These are phyloP conservation scores for Hyaloscypha bicolor DNA, from an alignment of 495 filamentous ascomycete genomes.

Conservation along the genomic window DNA sequence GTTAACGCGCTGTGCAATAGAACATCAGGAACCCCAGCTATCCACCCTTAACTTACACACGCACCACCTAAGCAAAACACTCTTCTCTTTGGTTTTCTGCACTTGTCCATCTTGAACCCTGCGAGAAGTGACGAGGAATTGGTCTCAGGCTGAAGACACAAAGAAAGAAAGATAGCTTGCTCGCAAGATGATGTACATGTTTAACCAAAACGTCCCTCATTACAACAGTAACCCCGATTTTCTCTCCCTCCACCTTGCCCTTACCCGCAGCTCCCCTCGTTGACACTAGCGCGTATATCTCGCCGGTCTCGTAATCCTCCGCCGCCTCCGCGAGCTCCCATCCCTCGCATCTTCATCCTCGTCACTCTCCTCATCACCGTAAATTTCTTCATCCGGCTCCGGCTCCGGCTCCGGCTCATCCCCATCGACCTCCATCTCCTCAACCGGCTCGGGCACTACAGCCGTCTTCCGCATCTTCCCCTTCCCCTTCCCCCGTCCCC, in stretches of 20 bases:
- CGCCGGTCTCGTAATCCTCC: slow-evolving; percentile 15
- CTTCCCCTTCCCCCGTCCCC: slow-evolving; percentile 95
- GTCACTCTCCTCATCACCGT: slow-evolving; percentile 5
- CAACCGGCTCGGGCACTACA: neutral
- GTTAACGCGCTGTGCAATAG: too few relatives aligned
- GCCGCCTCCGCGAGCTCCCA: slow-evolving; percentile 4
- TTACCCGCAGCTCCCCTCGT: neutral
- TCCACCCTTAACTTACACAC: too few relatives aligned
- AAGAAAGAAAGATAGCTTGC: too few relatives aligned
- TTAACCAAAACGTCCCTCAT: too few relatives aligned
- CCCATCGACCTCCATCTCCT: neutral
- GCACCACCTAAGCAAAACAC: too few relatives aligned
- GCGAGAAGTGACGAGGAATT: too few relatives aligned
- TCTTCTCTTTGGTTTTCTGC: too few relatives aligned
- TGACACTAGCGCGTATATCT: slow-evolving; percentile 10
- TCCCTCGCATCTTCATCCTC: slow-evolving; percentile 1
- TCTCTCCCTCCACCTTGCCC: neutral
- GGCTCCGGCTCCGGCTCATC: neutral
- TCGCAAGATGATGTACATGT: too few relatives aligned
- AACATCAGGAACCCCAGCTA: too few relatives aligned
- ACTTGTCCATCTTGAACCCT: too few relatives aligned
- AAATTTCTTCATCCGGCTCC: neutral
- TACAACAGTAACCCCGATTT: neutral
- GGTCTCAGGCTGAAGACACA: too few relatives aligned
- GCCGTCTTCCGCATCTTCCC: slow-evolving; percentile 75